Evolutionary conservation across 1,284 basidiomycete species (phyloP), one percentile per base, ranked within the genome.

Genomic region (Boletellus deceptivus): DNA sequence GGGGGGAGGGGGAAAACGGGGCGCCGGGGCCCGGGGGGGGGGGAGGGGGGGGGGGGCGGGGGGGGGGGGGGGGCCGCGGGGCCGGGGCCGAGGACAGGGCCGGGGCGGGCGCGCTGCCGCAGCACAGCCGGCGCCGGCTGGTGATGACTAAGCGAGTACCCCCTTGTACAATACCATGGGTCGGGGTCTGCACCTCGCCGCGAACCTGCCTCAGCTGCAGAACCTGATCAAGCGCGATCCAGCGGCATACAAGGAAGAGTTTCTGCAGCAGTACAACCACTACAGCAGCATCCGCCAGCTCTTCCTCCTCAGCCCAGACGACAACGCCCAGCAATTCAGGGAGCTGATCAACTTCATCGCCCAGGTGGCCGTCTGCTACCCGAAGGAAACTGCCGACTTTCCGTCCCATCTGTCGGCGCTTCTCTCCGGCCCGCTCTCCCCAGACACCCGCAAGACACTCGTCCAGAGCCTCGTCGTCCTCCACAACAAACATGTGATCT

Each of bases 201-300:
- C 85, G 16, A 89, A 89, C 59, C 75, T 89, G 11, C 86, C 86
- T 0, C 87, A 89, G 60, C 75, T 99, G 17, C 97, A 99, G 69
- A 98, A 98, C 67, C 78, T 99, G 52, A 94, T 99, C 70, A 99
- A 97, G 72, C 82, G 97, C 50, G 93, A 98, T 67, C 91, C 96
- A 2, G 72, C 77, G 7, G 89, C 84, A 0, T 99, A 99, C 76
- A 89, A 86, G 66, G 95, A 98, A 60, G 97, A 99, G 64, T 99
- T 99, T 64, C 69, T 94, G n/a, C 93, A 95, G 57, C 97, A 99
- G 78, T 98, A 94, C 89, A 93, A 94, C 59, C 94, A 98, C 69
- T 98, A 94, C 72, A 84, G 91, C 61, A 91, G 86, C 52, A 84
- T 92, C 51, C 80, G 91, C 38, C 84, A 91, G 63, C 90, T 98